Conservation (phyloP, 495 filamentous ascomycete genomes). For the Chaetomidium leptoderma region DNA sequence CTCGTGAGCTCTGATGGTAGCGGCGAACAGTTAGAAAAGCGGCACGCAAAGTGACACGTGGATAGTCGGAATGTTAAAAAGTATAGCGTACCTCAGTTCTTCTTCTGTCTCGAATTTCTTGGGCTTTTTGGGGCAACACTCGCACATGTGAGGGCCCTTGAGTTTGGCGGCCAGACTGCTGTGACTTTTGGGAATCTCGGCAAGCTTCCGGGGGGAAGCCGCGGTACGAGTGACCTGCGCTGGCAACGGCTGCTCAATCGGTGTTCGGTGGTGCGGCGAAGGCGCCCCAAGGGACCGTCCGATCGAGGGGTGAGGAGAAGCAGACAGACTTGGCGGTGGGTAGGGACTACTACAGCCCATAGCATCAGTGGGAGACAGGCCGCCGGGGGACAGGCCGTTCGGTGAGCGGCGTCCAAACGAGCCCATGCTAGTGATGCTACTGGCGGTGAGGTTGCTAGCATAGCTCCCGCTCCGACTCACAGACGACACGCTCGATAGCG, state of each 20-base stretch:
- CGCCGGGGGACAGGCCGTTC: conserved; percentile 62
- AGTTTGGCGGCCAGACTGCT: conserved; percentile 39
- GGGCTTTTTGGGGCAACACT: conserved; percentile 97
- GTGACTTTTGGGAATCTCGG: conserved; percentile 41
- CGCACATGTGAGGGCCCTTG: conserved; percentile 70
- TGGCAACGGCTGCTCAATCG: conserved; percentile 37
- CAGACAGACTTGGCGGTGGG: conserved; percentile 55
- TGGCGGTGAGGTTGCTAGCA: conserved; percentile 64
- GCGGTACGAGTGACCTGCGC: conserved; percentile 32
- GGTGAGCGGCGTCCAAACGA: conserved; percentile 72
- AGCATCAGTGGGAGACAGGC: conserved; percentile 46
- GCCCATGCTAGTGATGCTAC: conserved; percentile 68
- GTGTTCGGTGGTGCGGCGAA: conserved; percentile 44
- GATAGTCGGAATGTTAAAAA: background rate
- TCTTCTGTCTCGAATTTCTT: conserved; percentile 90
- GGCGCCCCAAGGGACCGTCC: conserved; percentile 32
- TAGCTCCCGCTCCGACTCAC: conserved; percentile 69
- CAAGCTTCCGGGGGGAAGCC: conserved; percentile 45
- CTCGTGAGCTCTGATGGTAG: conserved; percentile 56
- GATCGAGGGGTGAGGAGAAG: conserved; percentile 53
- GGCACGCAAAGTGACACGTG: no score
- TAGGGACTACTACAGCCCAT: conserved; percentile 56
- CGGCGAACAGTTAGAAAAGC: background rate
- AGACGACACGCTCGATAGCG: conserved; percentile 70
- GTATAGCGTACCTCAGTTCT: conserved; percentile 72